Evolutionary conservation across 106 monocot genomes (phyloP).

Genomic region (Narthecium ossifragum): DNA sequence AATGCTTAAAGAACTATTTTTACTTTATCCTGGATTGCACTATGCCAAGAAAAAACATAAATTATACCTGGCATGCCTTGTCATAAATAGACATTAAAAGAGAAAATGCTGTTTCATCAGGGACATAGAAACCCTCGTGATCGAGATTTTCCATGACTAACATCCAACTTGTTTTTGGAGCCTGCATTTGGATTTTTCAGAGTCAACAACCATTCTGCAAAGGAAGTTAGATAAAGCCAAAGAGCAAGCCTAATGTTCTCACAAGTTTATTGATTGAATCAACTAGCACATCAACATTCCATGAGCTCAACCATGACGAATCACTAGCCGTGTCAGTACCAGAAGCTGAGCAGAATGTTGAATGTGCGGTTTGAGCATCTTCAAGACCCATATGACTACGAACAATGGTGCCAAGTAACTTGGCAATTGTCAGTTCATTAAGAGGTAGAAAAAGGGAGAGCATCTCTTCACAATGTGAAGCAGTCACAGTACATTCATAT

Average conservation of each 20-base stretch:
- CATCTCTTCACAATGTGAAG: slow-evolving; percentile 65
- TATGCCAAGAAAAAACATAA: no score
- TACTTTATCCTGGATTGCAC: no score
- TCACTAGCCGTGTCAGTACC: slow-evolving; percentile 42
- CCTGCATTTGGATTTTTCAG: slow-evolving; percentile 31
- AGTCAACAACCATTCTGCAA: background rate
- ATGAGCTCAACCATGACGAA: slow-evolving; percentile 40
- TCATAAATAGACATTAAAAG: slow-evolving; percentile 74
- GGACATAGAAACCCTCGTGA: slow-evolving; percentile 79
- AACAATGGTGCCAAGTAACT: slow-evolving; percentile 62
- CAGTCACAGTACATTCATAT: slow-evolving; percentile 68
- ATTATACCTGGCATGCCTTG: slow-evolving; percentile 62
- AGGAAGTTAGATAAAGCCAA: background rate
- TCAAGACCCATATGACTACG: slow-evolving; percentile 49
- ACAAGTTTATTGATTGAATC: slow-evolving; percentile 88
- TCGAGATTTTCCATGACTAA: slow-evolving; percentile 76
- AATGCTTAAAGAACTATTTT: no score
- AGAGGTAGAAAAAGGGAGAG: slow-evolving; percentile 83
- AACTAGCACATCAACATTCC: slow-evolving; percentile 86
- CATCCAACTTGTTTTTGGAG: slow-evolving; percentile 77
- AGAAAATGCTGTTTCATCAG: slow-evolving; percentile 71
- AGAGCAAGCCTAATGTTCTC: slow-evolving; percentile 15
- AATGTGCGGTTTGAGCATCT: slow-evolving; percentile 51
- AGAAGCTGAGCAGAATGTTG: slow-evolving; percentile 61
- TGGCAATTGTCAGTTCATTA: slow-evolving; percentile 61